Evolutionary conservation across 495 filamentous ascomycete genomes (phyloP), one percentile per base, ranked within the genome.

Genomic region (Mytilinidion resinicola): DNA sequence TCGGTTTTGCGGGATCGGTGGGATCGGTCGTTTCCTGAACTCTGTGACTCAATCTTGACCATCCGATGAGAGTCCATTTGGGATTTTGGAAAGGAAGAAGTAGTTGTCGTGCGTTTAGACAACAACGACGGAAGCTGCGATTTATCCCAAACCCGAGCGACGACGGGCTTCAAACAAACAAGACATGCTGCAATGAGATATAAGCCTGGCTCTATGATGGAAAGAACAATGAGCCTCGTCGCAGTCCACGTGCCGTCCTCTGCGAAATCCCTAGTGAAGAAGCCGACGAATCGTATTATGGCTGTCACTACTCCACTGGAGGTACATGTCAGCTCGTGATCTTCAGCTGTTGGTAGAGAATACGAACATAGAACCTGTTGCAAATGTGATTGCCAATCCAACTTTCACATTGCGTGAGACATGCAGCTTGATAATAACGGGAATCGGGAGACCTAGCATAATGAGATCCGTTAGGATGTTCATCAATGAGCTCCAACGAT

Each of bases 161-260:
- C 25, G 6, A 30, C 25, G 25, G 25, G 25, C 25, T 30, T 30
- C 25, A 30, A 30, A 6, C 25, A 30, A 30, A 30, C 25, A 6
- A 57, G 25, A 34, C 54, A 57, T 1, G 54, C 41, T 10, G 54
- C 41, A 33, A 57, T 30, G 10, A 57, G n/a, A 36, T 57, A 57
- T 9, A 57, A 4, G 3, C 54, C 54, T 17, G 42, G 30, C 33
- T 57, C 54, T 4, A 50, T 36, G 34, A 48, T 50, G 42, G 42
- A 21, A 12, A 57, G 14, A 6, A 50, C 17, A 3, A 49, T n/a
- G 41, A 48, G 42, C 19, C 9, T 33, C 5, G 43, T 39, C 8
- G 44, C 44, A 10, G 41, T 50, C 30, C 43, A 50, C 34, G 30
- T 20, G 10, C 11, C 25, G 30, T 57, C 54, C 15, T n/a, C 34